These are phyloP conservation scores for Collybia sordida DNA, from an alignment of 768 basidiomycete species.

Conservation along the genomic window DNA sequence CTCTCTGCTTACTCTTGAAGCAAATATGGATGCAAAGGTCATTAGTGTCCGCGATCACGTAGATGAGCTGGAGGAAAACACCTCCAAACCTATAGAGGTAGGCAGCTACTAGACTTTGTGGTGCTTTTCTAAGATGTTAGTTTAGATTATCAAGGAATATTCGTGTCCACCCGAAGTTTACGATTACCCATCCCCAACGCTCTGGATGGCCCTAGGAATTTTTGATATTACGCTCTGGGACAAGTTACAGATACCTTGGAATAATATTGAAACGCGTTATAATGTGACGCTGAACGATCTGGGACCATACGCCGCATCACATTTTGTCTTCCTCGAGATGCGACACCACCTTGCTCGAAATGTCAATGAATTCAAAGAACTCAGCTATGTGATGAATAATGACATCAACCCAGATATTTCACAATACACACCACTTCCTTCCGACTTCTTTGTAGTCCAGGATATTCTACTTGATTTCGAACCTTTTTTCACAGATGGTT, in stretches of 20 bases:
- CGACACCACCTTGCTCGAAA: conserved; percentile 46
- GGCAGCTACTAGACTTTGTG: conserved; percentile 11
- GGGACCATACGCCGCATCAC: conserved; percentile 74
- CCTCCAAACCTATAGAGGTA: conserved; percentile 69
- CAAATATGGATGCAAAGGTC: conserved; percentile 71
- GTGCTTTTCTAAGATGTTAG: background rate
- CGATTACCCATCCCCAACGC: conserved; percentile 52
- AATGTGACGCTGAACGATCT: conserved; percentile 58
- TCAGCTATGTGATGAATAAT: conserved; percentile 10
- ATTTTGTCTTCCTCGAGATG: conserved; percentile 66
- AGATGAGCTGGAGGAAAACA: conserved; percentile 60
- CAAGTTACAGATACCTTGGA: conserved; percentile 55
- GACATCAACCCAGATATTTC: conserved; percentile 16
- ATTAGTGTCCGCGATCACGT: conserved; percentile 71
- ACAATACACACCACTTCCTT: conserved; percentile 25
- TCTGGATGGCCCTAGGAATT: conserved; percentile 34
- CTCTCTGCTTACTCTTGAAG: conserved; percentile 64
- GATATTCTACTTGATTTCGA: conserved; percentile 47
- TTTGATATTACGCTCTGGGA: conserved; percentile 44
- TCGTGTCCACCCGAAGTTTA: conserved; percentile 49
- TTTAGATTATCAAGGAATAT: conserved; percentile 60
- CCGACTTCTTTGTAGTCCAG: conserved; percentile 32
- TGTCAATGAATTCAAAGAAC: conserved; percentile 21
- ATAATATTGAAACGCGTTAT: conserved; percentile 63
- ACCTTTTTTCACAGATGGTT: conserved; percentile 42